phyloP scores from a whole-genome alignment of 306 rosid genomes.

The Gynostemma pentaphyllum region DNA sequence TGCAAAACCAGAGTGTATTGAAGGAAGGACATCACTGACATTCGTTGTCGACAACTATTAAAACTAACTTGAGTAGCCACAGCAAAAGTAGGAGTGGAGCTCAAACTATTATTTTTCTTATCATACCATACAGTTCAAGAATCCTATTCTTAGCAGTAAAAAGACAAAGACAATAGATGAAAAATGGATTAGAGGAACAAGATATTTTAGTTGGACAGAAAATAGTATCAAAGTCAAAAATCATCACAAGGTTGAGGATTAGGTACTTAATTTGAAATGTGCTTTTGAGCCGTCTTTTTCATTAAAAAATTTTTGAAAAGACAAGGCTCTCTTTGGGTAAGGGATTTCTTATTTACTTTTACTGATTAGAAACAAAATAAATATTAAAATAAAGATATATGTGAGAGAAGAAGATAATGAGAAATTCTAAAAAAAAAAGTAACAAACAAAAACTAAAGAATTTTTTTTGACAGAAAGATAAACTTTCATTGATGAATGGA shows the following conservation, averaged over 20 bases:
- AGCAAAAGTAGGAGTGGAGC: not conserved
- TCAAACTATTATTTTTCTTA: not conserved
- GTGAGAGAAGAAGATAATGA: not conserved
- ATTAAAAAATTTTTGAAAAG: too few species aligned
- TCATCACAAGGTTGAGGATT: not conserved
- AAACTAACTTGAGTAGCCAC: not conserved
- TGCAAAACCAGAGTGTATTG: not conserved
- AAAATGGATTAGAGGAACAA: not conserved
- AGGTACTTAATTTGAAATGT: not conserved
- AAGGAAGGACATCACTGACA: not conserved
- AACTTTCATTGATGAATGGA: too few species aligned
- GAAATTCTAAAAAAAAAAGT: not conserved
- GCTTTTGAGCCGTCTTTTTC: too few species aligned
- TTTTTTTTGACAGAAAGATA: too few species aligned
- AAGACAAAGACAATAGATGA: not conserved
- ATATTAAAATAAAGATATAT: not conserved
- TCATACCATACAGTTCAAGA: not conserved
- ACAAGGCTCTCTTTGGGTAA: not conserved
- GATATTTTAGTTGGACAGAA: not conserved
- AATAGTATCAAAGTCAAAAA: not conserved
- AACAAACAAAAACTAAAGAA: not conserved
- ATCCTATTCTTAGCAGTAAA: not conserved
- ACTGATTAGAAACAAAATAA: not conserved
- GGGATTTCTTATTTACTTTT: not conserved
- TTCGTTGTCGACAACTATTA: not conserved